phyloP scores from a whole-genome alignment of 2,329 filamentous ascomycete species.

The Aspergillus sp. region DNA sequence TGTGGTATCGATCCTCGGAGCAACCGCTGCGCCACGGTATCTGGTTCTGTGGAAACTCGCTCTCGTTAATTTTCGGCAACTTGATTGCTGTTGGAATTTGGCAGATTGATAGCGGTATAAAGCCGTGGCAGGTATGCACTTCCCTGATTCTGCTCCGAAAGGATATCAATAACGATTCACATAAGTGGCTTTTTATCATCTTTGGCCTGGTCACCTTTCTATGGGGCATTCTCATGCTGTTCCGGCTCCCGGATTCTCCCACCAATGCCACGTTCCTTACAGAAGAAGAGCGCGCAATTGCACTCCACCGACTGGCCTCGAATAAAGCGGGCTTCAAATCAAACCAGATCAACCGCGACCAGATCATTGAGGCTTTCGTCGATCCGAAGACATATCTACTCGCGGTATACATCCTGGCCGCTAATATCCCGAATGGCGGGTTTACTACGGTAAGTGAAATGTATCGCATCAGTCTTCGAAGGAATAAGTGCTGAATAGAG shows the following conservation, averaged over 20 bases:
- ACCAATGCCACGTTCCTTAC: conserved; percentile 30
- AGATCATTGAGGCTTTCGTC: conserved; percentile 36
- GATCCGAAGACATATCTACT: conserved; percentile 37
- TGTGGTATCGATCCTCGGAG: conserved; percentile 37
- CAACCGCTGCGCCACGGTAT: conserved; percentile 37
- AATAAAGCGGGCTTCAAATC: conserved; percentile 39
- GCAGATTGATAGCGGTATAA: conserved; percentile 26
- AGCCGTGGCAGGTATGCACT: conserved; percentile 30
- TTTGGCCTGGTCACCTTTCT: conserved; percentile 32
- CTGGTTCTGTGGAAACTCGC: conserved; percentile 37
- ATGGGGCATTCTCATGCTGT: conserved; percentile 30
- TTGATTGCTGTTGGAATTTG: conserved; percentile 33
- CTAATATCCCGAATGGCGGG: background rate
- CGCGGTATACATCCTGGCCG: conserved; percentile 24
- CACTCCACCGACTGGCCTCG: conserved; percentile 27
- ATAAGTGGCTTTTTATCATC: conserved; percentile 29
- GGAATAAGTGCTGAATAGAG: background rate
- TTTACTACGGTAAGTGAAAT: background rate
- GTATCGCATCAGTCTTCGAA: accelerated
- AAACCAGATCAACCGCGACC: conserved; percentile 46
- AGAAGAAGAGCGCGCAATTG: conserved; percentile 27
- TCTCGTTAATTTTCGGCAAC: conserved; percentile 33
- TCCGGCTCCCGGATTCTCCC: conserved; percentile 30
- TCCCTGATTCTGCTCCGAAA: background rate
- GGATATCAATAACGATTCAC: background rate